These are phyloP conservation scores for Cicer yamashitae DNA, from an alignment of 306 rosid genomes.

Conservation along the genomic window DNA sequence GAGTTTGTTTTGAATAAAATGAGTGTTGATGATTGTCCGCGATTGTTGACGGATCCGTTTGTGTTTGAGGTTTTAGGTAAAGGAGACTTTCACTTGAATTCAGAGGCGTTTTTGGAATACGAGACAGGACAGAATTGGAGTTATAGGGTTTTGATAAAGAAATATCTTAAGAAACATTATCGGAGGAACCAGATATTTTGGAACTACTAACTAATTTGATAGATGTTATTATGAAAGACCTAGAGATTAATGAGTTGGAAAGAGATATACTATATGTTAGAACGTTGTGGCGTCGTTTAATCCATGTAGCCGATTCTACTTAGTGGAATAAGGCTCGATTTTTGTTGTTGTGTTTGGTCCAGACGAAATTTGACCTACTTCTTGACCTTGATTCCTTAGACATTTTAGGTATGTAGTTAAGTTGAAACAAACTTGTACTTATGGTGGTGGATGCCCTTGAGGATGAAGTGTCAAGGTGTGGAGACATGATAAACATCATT, in stretches of 20 bases:
- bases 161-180: constrained; percentile 68
- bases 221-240: neutral
- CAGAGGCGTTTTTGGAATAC: constrained; percentile 81
- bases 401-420: neutral
- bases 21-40: constrained; percentile 62
- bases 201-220: constrained; percentile 62
- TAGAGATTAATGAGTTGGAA: too few relatives aligned
- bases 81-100: constrained; percentile 81
- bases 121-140: constrained; percentile 62
- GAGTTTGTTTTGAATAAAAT: constrained; percentile 68
- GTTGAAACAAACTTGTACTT: too few relatives aligned
- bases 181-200: constrained; percentile 81
- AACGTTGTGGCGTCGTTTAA: too few relatives aligned
- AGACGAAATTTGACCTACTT: neutral
- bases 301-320: too few relatives aligned
- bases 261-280: too few relatives aligned
- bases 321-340: too few relatives aligned
- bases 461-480: too few relatives aligned
- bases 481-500: too few relatives aligned
- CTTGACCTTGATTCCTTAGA: neutral
- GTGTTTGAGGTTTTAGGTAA: constrained; percentile 92
- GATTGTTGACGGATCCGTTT: constrained; percentile 64
- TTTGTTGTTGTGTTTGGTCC: neutral
- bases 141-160: constrained; percentile 58
- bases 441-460: too few relatives aligned